A percentile compares a stretch with the other conserved stretches of the same genome.
phyloP scores from a whole-genome alignment of 1,284 basidiomycete species.

The Pseudozyma pruni region DNA sequence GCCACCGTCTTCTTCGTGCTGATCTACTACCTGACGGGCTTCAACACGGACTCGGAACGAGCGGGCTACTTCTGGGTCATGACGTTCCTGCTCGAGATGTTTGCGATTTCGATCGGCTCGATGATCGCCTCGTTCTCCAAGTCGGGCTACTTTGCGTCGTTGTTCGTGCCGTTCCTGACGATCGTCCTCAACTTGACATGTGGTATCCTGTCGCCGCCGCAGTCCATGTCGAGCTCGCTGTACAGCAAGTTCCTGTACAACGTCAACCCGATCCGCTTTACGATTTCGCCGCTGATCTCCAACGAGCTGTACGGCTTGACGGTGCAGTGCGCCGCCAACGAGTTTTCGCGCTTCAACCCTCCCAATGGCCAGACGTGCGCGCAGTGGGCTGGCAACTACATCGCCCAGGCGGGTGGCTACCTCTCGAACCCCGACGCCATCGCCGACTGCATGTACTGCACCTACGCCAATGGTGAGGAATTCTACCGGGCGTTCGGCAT shows the following conservation, averaged over 20 bases:
- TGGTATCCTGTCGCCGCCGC: slow-evolving; percentile 78
- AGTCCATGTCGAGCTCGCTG: slow-evolving; percentile 44
- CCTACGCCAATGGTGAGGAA: slow-evolving; percentile 76
- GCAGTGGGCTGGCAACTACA: slow-evolving; percentile 68
- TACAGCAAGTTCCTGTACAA: slow-evolving; percentile 61
- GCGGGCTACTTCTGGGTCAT: slow-evolving; percentile 80
- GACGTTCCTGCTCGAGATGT: slow-evolving; percentile 54
- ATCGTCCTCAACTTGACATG: slow-evolving; percentile 68
- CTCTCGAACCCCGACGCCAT: slow-evolving; percentile 78
- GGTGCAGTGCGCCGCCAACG: slow-evolving; percentile 76
- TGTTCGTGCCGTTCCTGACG: slow-evolving; percentile 80
- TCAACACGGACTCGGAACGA: slow-evolving; percentile 70
- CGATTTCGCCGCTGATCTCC: slow-evolving; percentile 73
- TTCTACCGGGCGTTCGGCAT: slow-evolving; percentile 80
- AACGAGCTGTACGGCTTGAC: slow-evolving; percentile 81
- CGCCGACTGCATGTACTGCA: slow-evolving; percentile 77
- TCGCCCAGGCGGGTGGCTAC: slow-evolving; percentile 79
- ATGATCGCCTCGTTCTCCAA: slow-evolving; percentile 70
- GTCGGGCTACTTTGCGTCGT: slow-evolving; percentile 75
- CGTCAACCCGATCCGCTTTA: slow-evolving; percentile 58
- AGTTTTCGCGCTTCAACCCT: slow-evolving; percentile 75
- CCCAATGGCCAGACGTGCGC: slow-evolving; percentile 80
- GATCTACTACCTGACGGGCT: slow-evolving; percentile 74
- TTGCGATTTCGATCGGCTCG: slow-evolving; percentile 51
- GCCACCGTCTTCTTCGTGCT: slow-evolving; percentile 44